Base-by-base conservation (phyloP, 805 yeast genomes). In the Candida lessepsii region DNA sequence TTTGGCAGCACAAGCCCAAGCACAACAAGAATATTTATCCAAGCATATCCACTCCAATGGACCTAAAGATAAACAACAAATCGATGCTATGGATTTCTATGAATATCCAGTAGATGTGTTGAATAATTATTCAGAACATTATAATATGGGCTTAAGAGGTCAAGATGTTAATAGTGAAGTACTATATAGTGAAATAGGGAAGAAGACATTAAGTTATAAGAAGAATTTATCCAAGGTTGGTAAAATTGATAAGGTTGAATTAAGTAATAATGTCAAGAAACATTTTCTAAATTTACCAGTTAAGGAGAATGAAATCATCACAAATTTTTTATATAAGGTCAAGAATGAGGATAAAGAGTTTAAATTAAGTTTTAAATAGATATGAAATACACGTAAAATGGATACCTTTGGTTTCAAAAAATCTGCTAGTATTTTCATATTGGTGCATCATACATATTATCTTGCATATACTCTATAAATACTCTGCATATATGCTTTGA, bases 241-340 rank as follows among this genome's bases (percentile, higher is more conserved):
- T 34, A 61, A 86, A 33, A 68, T 81, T 7, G 54, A 80, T 34
- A 84, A 81, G 57, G 27, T 42, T 6, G 86, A 80, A 46, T 70
- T 83, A 23, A 83, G 87, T 0, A 60, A 58, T 2, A 73, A 72
- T 18, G 80, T 81, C 18, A 82, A 79, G 60, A 75, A 73, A 40
- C 97, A 91, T 60, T 87, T 90, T 51, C 52, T 72, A 47, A 67
- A 58, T 37, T 45, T 67, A 18, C 72, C 76, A 9, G 79, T 80
- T 3, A 80, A 86, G 51, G 99, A 91, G 55, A 80, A 83, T 42
- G 98, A 91, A 52, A 80, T 85, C 23, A 80, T 91, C 28, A 87
- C 96, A 26, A 89, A 86, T 53, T 93, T 91, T 57, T 70, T 93
- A 40, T 93, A 91, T 65, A 82, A 86, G 52, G 89, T 87, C 39